Percentiles rank a stretch among this genome's conserved stretches.
These are phyloP conservation scores for Aspergillus transmontanensis DNA, from an alignment of 2,329 filamentous ascomycete species.

Conservation along the genomic window DNA sequence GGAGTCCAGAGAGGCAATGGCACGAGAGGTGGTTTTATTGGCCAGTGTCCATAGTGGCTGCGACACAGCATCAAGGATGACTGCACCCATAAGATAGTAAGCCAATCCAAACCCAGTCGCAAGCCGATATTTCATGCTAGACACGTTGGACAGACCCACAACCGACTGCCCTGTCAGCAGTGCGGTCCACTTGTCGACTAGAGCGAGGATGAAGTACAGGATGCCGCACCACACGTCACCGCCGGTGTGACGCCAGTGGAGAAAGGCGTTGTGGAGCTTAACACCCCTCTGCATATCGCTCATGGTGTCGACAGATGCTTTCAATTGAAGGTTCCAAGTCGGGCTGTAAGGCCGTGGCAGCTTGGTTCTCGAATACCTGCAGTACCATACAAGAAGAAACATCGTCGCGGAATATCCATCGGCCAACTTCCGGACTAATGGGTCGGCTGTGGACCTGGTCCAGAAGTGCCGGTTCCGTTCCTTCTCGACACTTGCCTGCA, in stretches of 20 bases:
- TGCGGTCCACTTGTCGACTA: constrained; percentile 59
- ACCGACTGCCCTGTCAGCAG: constrained; percentile 49
- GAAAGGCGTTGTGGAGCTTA: constrained; percentile 58
- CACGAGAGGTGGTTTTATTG: constrained; percentile 34
- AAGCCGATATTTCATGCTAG: constrained; percentile 44
- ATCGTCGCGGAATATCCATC: constrained; percentile 55
- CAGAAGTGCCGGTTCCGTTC: constrained; percentile 48
- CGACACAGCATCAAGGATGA: constrained; percentile 58
- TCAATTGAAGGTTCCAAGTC: constrained; percentile 59
- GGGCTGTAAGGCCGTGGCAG: constrained; percentile 58
- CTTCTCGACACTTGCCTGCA: constrained; percentile 47
- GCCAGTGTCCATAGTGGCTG: constrained; percentile 48
- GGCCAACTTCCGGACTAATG: constrained; percentile 53
- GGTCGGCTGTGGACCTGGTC: constrained; percentile 46
- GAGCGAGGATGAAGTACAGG: constrained; percentile 57
- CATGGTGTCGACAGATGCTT: constrained; percentile 57
- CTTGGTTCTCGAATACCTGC: constrained; percentile 50
- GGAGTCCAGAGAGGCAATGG: constrained; percentile 37
- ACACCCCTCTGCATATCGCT: constrained; percentile 58
- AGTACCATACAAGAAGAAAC: constrained; percentile 59
- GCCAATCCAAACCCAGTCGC: constrained; percentile 59
- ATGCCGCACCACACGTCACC: constrained; percentile 58
- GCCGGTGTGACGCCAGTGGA: constrained; percentile 60
- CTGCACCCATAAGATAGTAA: constrained; percentile 62
- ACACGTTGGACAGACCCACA: constrained; percentile 41